These are phyloP conservation scores for Chlorokybus atmophyticus DNA, from an alignment of 139 green algal genomes.

Conservation along the genomic window DNA sequence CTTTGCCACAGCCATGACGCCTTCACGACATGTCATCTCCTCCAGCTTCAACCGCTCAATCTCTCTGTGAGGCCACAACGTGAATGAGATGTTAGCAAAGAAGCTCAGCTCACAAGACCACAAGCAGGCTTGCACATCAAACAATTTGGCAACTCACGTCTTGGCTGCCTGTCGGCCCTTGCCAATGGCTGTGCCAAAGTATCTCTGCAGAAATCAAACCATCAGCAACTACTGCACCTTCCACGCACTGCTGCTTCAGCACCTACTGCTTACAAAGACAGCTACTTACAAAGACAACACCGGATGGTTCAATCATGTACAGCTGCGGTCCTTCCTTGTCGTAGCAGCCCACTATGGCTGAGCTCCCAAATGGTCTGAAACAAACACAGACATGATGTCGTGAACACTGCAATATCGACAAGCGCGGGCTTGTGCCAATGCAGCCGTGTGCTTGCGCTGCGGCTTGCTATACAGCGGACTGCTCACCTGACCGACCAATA, in stretches of 20 bases:
- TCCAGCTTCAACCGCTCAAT: slow-evolving; percentile 93
- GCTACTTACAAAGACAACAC: slow-evolving; percentile 35
- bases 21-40: slow-evolving; percentile 75
- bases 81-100: too few relatives aligned
- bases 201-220: slow-evolving; percentile 47
- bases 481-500: slow-evolving; percentile 76
- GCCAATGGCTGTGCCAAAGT: slow-evolving; percentile 84
- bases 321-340: slow-evolving; percentile 73
- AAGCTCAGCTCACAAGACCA: neutral
- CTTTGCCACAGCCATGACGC: slow-evolving; percentile 76
- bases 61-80: slow-evolving; percentile 41
- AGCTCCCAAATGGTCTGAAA: slow-evolving; percentile 65
- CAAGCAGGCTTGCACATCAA: neutral
- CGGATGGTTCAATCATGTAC: slow-evolving; percentile 80
- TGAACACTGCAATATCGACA: neutral
- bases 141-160: slow-evolving; percentile 40
- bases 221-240: too few relatives aligned
- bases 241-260: too few relatives aligned
- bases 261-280: too few relatives aligned
- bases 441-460: too few relatives aligned
- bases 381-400: neutral
- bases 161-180: slow-evolving; percentile 90
- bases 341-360: slow-evolving; percentile 61
- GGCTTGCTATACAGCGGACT: too few relatives aligned
- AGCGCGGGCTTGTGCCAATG: neutral